A percentile compares a stretch with the other conserved stretches of the same genome.
These are phyloP conservation scores for Cutaneotrichosporon daszewskae DNA, from an alignment of 1,284 basidiomycete species.

Conservation along the genomic window DNA sequence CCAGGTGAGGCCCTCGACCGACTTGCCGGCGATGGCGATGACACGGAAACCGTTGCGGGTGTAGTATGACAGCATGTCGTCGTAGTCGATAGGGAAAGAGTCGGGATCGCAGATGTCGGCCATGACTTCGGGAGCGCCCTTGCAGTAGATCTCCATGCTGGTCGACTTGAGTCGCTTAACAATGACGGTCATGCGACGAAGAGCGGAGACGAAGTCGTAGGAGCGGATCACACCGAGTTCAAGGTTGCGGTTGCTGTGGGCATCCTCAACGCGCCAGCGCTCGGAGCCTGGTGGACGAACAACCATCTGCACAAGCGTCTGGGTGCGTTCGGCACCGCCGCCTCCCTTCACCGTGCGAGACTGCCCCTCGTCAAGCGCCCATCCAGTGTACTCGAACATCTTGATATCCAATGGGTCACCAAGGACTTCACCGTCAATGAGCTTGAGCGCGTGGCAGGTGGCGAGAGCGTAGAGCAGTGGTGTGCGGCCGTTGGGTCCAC, in stretches of 20 bases:
- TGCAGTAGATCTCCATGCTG: slow-evolving; percentile 97
- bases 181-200: slow-evolving; percentile 95
- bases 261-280: slow-evolving; percentile 85
- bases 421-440: slow-evolving; percentile 80
- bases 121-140: slow-evolving; percentile 99
- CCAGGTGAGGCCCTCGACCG: slow-evolving; percentile 89
- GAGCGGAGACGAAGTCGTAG: slow-evolving; percentile 91
- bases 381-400: slow-evolving; percentile 95
- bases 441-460: slow-evolving; percentile 93
- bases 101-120: slow-evolving; percentile 83
- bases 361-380: slow-evolving; percentile 91
- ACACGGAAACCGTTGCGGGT: slow-evolving; percentile 96
- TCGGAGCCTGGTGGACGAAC: slow-evolving; percentile 90
- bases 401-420: slow-evolving; percentile 96
- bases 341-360: slow-evolving; percentile 56
- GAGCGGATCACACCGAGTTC: slow-evolving; percentile 94
- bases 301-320: slow-evolving; percentile 91
- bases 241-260: slow-evolving; percentile 66
- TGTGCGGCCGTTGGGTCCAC: slow-evolving; percentile 61
- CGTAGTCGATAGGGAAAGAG: slow-evolving; percentile 91
- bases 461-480: slow-evolving; percentile 87
- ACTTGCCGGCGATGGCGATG: slow-evolving; percentile 97
- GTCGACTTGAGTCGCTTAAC: slow-evolving; percentile 90
- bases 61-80: slow-evolving; percentile 93
- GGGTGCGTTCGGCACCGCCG: slow-evolving; percentile 59